Conservation (phyloP, 345 rosid species). For the Eucalyptus camaldulensis region DNA sequence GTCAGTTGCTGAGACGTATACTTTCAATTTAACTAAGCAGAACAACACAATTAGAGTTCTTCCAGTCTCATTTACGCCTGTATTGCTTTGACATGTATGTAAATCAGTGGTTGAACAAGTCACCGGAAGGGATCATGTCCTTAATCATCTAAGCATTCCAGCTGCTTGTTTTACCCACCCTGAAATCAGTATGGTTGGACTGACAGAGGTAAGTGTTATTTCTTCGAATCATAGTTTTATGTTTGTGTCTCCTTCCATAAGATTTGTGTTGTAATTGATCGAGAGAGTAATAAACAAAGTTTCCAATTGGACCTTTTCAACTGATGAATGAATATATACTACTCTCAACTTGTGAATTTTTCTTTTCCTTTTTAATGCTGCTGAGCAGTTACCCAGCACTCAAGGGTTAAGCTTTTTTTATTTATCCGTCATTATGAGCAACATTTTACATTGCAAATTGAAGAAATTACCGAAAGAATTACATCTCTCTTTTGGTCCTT, state of each 20-base stretch:
- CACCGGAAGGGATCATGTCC: slow-evolving; percentile 82
- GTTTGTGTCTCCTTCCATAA: not conserved
- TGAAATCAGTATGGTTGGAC: slow-evolving; percentile 98
- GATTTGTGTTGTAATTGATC: not conserved
- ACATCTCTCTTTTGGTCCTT: not conserved
- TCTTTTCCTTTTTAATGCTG: not conserved
- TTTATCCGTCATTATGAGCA: not conserved
- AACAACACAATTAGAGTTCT: not conserved
- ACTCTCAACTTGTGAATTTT: not conserved
- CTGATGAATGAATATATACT: not conserved
- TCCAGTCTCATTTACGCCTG: not conserved
- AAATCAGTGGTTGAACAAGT: slow-evolving; percentile 89
- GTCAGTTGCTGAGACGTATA: slow-evolving; percentile 8
- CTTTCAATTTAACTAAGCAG: not conserved
- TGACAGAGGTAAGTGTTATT: slow-evolving; percentile 63
- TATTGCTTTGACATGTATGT: not conserved
- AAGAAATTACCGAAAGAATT: not conserved
- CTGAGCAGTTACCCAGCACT: not conserved
- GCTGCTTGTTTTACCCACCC: slow-evolving; percentile 99
- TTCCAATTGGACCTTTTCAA: not conserved
- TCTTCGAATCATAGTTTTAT: not conserved
- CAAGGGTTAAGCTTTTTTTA: not conserved
- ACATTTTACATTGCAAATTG: not conserved
- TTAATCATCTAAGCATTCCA: slow-evolving; percentile 88
- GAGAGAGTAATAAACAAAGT: not conserved